A percentile compares a stretch with the other conserved stretches of the same genome.
These are phyloP conservation scores for Zygotorulaspora sp. DNA, from an alignment of 805 yeast species.

Conservation along the genomic window DNA sequence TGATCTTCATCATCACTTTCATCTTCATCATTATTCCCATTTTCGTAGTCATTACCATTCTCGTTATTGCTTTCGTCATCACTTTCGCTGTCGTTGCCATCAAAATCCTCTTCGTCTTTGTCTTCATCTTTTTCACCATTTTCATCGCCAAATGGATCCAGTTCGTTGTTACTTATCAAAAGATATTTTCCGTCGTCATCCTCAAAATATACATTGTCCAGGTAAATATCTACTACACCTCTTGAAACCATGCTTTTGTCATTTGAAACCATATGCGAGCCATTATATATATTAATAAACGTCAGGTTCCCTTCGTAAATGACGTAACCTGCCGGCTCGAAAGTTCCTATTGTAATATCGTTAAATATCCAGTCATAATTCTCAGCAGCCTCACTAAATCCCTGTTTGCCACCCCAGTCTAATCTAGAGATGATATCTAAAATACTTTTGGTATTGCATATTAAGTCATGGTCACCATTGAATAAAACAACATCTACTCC, in stretches of 20 bases:
- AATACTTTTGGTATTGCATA: conserved; percentile 80
- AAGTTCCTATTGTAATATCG: conserved; percentile 29
- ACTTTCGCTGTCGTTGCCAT: conserved; percentile 16
- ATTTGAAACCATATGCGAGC: conserved; percentile 93
- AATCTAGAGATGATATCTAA: conserved; percentile 58
- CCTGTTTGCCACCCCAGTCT: conserved; percentile 55
- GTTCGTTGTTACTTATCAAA: conserved; percentile 37
- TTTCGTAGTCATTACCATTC: conserved; percentile 30
- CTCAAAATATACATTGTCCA: conserved; percentile 48
- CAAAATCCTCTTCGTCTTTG: conserved; percentile 48
- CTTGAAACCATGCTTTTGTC: conserved; percentile 68
- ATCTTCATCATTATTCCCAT: conserved; percentile 44
- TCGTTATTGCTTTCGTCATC: conserved; percentile 13
- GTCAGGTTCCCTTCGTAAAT: conserved; percentile 68
- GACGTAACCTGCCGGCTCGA: conserved; percentile 40
- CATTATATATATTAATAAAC: conserved; percentile 63
- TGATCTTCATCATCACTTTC: conserved; percentile 49
- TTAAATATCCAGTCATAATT: conserved; percentile 42
- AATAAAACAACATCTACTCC: conserved; percentile 63
- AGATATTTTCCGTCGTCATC: conserved; percentile 50
- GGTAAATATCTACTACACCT: conserved; percentile 57
- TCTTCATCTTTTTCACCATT: conserved; percentile 44
- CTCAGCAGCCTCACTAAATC: conserved; percentile 29
- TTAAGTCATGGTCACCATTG: conserved; percentile 83
- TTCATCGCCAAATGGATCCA: conserved; percentile 45